Evolutionary conservation across 106 monocot species (phyloP), one percentile per base, ranked within the genome.

Genomic region (Platanthera guangdongensis): DNA sequence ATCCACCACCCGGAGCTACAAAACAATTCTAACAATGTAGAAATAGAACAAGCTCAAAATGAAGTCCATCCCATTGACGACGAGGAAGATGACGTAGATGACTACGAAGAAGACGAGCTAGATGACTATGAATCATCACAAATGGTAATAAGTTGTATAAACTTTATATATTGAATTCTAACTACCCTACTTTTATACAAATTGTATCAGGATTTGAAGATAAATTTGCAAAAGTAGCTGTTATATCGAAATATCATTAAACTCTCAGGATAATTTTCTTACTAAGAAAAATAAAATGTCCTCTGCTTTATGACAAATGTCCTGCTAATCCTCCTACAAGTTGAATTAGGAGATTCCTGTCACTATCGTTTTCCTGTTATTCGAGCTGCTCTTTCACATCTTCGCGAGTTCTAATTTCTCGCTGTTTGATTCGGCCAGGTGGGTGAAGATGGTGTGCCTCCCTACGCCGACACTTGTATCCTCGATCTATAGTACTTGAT

Each of bases 41-140:
- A 83, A 55, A 75, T 51, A 57, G 83, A 81, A 49, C 75, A 80
- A 11, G 80, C 52, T 47, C 76, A 77, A 32, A 80, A 84, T 9
- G 64, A 78, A 62, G 79, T 13, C 28, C 48, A n/a, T 1, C 62
- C 68, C 13, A 49, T 51, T 25, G 52, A 57, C 22, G 78, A 68
- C 22, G 85, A 79, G 21, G 85, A 85, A 54, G 63, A 74, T 21
- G 49, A 51, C 50, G 68, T 75, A 63, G 48, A 51, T 0, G 73
- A 70, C 4, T 73, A 69, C 6, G 84, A 82, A 5, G 88, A 82
- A 59, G 79, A 82, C 39, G 84, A 87, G 19, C 5, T 60, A 12
- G 84, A 84, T 72, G 80, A 46, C 67, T 85, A 76, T 83, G 85
- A 85, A 55, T 82, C 75, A 54, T 80, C 77, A 19, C 52, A 73